A percentile compares a stretch with the other conserved stretches of the same genome.
These are phyloP conservation scores for Myriangium duriaei DNA, from an alignment of 2,329 filamentous ascomycete genomes.

Conservation along the genomic window DNA sequence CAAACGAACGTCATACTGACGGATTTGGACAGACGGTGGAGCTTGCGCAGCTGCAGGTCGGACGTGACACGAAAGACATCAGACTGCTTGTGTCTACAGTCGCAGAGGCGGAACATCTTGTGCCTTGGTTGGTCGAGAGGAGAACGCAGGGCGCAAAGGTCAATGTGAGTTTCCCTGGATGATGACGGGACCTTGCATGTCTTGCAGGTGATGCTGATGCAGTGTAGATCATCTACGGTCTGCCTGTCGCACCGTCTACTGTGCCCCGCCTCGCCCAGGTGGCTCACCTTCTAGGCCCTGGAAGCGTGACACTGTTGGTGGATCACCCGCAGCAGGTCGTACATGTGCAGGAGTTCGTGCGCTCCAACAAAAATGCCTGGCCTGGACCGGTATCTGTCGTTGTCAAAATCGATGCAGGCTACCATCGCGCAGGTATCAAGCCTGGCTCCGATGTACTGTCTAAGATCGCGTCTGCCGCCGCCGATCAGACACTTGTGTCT, in stretches of 20 bases:
- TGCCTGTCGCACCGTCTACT: slow-evolving; percentile 52
- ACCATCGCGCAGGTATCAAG: slow-evolving; percentile 55
- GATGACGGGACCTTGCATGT: too few species aligned
- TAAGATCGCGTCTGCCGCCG: slow-evolving; percentile 37
- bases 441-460: slow-evolving; percentile 37
- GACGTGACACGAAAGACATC: slow-evolving; percentile 37
- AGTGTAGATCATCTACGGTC: slow-evolving; percentile 52
- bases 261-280: slow-evolving; percentile 48
- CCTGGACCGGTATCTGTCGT: slow-evolving; percentile 43
- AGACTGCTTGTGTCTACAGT: slow-evolving; percentile 63
- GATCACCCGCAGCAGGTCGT: slow-evolving; percentile 54
- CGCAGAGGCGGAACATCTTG: slow-evolving; percentile 56
- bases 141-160: slow-evolving; percentile 40
- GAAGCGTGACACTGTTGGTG: slow-evolving; percentile 51
- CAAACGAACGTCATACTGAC: slow-evolving; percentile 12
- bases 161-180: slow-evolving; percentile 45
- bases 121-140: slow-evolving; percentile 48
- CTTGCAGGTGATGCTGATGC: not conserved
- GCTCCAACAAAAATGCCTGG: slow-evolving; percentile 19
- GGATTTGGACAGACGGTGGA: slow-evolving; percentile 54
- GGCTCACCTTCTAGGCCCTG: slow-evolving; percentile 42
- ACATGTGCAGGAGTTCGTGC: slow-evolving; percentile 32
- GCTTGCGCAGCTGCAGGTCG: slow-evolving; percentile 58
- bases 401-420: slow-evolving; percentile 65
- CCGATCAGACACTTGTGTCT: slow-evolving; percentile 27